Evolutionary conservation across 345 rosid genomes (phyloP), one percentile per base, ranked within the genome.

Genomic region (Litchi chinensis): DNA sequence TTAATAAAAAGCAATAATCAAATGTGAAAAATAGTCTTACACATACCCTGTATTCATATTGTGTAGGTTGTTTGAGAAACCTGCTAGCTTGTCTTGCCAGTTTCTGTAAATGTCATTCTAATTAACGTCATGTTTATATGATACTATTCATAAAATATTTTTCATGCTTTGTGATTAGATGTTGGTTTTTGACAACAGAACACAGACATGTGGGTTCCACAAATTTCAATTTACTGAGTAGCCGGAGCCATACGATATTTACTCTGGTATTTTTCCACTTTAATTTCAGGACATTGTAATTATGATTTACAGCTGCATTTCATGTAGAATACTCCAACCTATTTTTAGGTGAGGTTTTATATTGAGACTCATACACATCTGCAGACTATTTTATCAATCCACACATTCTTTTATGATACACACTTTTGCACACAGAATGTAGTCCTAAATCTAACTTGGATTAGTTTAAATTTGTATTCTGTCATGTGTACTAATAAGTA

Each of bases 191-290:
- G 77, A 62, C 68, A 56, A 79, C 92, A 97, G 99, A 97, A 86
- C 99, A 97, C 85, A 91, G 99, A 54, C 99, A 97, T 77, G 95
- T 97, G 83, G 98, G 99, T 57, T 97, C 99, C 73, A 97, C 99
- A 73, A 97, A 91, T 81, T 97, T 94, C 86, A 97, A 97, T 88
- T 80, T 97, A 81, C 95, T 88, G 57, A 97, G 99, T 94, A 97
- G 99, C 91, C 85, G 99, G 84, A 94, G 99, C 88, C 99, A 97
- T 86, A 94, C 99, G 70, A 93, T 97, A 84, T 97, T 97, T 83
- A 97, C 98, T n/a, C 86, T 97, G 97, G 99, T 97, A 94, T 67
- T 70, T 65, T 70, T 75, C 68, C 83, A 13, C 67, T 77, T 71
- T 28, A 77, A 79, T 76, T 64, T n/a, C 78, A 79, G 43, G 69